Evolutionary conservation across 768 basidiomycete genomes (phyloP), one percentile per base, ranked within the genome.

Genomic region (Exsudoporus frostii): DNA sequence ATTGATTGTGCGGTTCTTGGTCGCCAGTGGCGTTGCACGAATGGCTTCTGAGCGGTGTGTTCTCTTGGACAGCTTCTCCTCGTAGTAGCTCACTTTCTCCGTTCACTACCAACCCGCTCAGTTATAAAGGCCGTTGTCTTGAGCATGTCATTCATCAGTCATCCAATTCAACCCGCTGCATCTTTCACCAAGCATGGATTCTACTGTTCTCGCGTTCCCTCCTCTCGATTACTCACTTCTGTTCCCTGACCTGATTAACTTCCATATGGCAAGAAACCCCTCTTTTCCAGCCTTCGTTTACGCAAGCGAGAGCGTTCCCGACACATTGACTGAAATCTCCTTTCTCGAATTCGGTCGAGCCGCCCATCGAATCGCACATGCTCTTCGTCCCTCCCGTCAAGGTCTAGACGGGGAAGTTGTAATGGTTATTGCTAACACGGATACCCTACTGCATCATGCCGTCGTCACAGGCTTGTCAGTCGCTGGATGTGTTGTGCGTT

Each of bases 281-380:
- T 33, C 46, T 22, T 45, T 59, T 15, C 67, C 69, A 1, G 39
- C 56, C 9, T 69, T 57, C 29, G 49, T 56, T 6, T 65, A 58
- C 41, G 13, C 46, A 4, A 42, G 64, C 45, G 51, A 65, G 43
- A 25, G 32, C 20, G 17, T 11, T 56, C 39, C 58, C 0, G 40
- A 50, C 19, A 40, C 45, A 2, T 34, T 48, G 44, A 67, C 54
- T 15, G 58, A 63, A 34, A 58, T 71, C n/a, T 58, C 61, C 5
- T 55, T 60, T 24, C 55, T 61, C 34, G 69, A 70, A 45, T 70
- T 70, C 37, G 60, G 62, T 45, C 58, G 61, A 20, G 67, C 68
- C 5, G 45, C 59, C 45, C 70, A 70, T 39, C 60, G 70, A 25
- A 67, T 73, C 7, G 78, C 79, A 0, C 76, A 78, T 53, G 53